Base-by-base conservation (phyloP, 208 protist genomes). In the Trypanosoma cruzi region DNA sequence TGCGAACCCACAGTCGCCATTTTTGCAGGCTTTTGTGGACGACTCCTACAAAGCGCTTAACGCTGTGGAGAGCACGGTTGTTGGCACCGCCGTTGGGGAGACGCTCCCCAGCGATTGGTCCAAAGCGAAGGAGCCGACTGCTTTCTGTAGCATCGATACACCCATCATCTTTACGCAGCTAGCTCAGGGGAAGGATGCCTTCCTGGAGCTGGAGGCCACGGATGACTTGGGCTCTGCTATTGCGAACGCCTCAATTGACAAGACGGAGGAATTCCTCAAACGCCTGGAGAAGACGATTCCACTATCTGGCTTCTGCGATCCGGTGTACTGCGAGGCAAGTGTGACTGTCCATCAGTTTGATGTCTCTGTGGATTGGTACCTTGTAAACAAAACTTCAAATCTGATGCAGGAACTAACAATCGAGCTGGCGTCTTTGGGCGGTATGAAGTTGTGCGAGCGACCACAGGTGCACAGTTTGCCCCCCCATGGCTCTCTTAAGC, bases 311-410 rank as follows among this genome's bases (percentile, higher is more conserved):
- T 98, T 98, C 73, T 94, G 86, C 64, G 98, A 99, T 83, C 89
- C 96, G 32, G 92, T 99, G 32, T 99, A 99, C 77, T 98, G 93
- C 64, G 98, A 99, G 85, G 98, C 98, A 13, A 97, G 90, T 55
- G 96, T 99, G 46, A 94, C 86, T 14, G 97, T 99, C 29, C 89
- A 99, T 77, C 88, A 98, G 79, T 99, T 99, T 79, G 98, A 99
- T 81, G 98, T 99, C 42, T 81, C 97, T 24, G 90, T 99, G 7
- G 94, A 98, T 64, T 92, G 95, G 81, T 75, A 88, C 61, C 78
- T 97, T 28, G 83, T 98, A 50, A 99, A 99, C 85, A 92, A 97
- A 79, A 99, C 98, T 2, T 64, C 80, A 26, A 82, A 98, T 61
- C 91, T 88, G 0, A 81, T 99, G 44, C 84, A 95, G 64, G 99